phyloP scores from a whole-genome alignment of 306 rosid genomes.

The Nissolia schottii region DNA sequence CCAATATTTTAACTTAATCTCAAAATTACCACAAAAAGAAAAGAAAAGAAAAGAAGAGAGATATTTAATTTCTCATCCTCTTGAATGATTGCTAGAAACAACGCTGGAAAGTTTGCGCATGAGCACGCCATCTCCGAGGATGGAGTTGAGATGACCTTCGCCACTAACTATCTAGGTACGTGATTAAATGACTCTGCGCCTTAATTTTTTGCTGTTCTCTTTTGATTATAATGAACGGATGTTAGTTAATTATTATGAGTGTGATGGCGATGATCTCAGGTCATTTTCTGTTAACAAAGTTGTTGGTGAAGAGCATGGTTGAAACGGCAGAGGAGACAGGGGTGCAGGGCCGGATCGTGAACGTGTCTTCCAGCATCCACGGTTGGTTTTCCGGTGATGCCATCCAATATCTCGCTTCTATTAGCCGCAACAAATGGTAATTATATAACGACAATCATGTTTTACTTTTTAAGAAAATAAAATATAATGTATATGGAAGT shows the following conservation, averaged over 20 bases:
- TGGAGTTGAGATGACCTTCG: slow-evolving; percentile 92
- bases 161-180: slow-evolving; percentile 85
- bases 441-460: not conserved
- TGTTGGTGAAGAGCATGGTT: slow-evolving; percentile 55
- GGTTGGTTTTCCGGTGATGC: slow-evolving; percentile 79
- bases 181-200: too few species aligned
- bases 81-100: slow-evolving; percentile 50
- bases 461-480: too few species aligned
- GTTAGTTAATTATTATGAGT: not conserved
- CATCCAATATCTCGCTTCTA: slow-evolving; percentile 53
- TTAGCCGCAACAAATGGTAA: slow-evolving; percentile 51
- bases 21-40: not conserved
- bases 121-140: slow-evolving; percentile 69
- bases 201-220: too few species aligned
- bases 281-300: slow-evolving; percentile 78
- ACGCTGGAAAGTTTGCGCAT: slow-evolving; percentile 84
- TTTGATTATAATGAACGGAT: too few species aligned
- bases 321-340: slow-evolving; percentile 63
- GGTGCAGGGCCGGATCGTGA: slow-evolving; percentile 75
- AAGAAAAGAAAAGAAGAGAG: not conserved
- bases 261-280: slow-evolving; percentile 50
- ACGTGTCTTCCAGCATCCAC: slow-evolving; percentile 73
- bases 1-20: not conserved
- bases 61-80: not conserved
- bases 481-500: too few species aligned